A percentile compares a stretch with the other conserved stretches of the same genome.
These are phyloP conservation scores for Moricandia moricandioides DNA, from an alignment of 345 rosid genomes.

Conservation along the genomic window DNA sequence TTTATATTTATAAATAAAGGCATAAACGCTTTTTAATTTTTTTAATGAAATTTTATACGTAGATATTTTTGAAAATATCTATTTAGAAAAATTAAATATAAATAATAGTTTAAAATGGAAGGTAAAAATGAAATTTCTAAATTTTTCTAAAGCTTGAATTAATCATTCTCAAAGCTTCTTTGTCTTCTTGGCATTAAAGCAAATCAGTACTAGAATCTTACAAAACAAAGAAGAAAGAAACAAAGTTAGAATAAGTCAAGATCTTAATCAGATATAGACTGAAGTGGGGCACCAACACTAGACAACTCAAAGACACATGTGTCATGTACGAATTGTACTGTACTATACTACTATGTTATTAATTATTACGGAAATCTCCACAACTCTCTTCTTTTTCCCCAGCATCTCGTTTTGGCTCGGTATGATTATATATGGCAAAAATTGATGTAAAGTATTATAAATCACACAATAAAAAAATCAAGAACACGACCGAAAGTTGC, in stretches of 20 bases:
- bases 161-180: conserved; percentile 5
- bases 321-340: conserved; percentile 19
- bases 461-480: not conserved
- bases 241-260: conserved; percentile 8
- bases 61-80: too few species aligned
- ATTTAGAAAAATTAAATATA: too few species aligned
- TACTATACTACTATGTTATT: conserved; percentile 25
- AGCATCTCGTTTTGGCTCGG: not conserved
- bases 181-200: not conserved
- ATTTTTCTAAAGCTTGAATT: not conserved
- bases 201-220: not conserved
- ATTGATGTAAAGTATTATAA: not conserved
- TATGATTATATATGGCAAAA: not conserved
- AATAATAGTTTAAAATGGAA: too few species aligned
- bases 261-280: conserved; percentile 2
- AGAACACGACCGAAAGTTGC: not conserved
- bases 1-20: too few species aligned
- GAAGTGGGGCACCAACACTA: conserved; percentile 15
- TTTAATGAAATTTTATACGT: too few species aligned
- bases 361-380: conserved; percentile 26
- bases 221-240: not conserved
- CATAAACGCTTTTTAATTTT: too few species aligned
- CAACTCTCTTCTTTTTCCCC: not conserved
- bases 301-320: conserved; percentile 27
- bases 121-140: too few species aligned